These are phyloP conservation scores for Pyrenula aspistea DNA, from an alignment of 495 filamentous ascomycete genomes.

Conservation along the genomic window DNA sequence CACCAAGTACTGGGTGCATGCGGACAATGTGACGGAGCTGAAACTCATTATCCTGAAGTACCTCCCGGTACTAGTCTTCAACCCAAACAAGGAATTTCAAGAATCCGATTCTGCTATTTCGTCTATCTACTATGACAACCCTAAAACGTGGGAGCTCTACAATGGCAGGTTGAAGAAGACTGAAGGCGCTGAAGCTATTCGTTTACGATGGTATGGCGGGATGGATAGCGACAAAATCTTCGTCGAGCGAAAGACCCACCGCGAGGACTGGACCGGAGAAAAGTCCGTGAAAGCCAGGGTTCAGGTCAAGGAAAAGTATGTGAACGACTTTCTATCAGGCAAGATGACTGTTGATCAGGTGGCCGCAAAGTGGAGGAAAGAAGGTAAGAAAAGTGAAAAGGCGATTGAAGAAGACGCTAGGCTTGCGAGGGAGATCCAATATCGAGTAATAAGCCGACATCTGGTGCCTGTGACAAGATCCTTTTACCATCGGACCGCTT, in stretches of 20 bases:
- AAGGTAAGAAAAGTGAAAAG: slow-evolving; percentile 81
- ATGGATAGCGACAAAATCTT: slow-evolving; percentile 94
- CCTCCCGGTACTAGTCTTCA: slow-evolving; percentile 94
- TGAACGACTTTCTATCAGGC: slow-evolving; percentile 79
- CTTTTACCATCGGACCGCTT: slow-evolving; percentile 96
- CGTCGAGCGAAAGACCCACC: slow-evolving; percentile 94
- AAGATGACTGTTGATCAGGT: slow-evolving; percentile 67
- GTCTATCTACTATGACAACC: slow-evolving; percentile 96
- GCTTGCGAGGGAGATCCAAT: slow-evolving; percentile 85
- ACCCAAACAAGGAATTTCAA: slow-evolving; percentile 92
- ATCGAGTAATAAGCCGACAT: slow-evolving; percentile 71
- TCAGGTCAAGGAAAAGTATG: slow-evolving; percentile 87
- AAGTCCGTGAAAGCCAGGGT: slow-evolving; percentile 98
- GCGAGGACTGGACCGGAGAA: slow-evolving; percentile 98
- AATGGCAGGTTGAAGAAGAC: slow-evolving; percentile 91
- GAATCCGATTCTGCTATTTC: slow-evolving; percentile 83
- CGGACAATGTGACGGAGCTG: slow-evolving; percentile 94
- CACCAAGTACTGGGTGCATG: slow-evolving; percentile 99
- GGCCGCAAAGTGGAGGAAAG: slow-evolving; percentile 89
- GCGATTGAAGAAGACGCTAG: slow-evolving; percentile 86
- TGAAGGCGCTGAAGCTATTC: slow-evolving; percentile 93
- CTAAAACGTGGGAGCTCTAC: slow-evolving; percentile 87
- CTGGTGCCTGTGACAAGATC: slow-evolving; percentile 79
- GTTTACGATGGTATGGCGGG: slow-evolving; percentile 92
- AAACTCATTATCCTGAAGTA: slow-evolving; percentile 98